Conservation (phyloP, 306 rosid species). For the Heteromeles arbutifolia region DNA sequence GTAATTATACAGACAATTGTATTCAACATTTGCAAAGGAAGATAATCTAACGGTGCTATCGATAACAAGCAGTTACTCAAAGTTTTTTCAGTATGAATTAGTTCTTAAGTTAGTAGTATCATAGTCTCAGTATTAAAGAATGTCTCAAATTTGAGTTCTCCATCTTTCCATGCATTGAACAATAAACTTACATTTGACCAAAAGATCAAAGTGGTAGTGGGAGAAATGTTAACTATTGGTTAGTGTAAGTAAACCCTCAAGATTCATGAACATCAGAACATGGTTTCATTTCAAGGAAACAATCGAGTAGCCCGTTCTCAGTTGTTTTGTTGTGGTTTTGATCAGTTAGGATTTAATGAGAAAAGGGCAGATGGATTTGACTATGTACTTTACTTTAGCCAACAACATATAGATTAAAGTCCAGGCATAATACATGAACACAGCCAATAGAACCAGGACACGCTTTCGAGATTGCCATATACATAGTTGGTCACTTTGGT, state of each 20-base stretch:
- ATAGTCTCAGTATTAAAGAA: not conserved
- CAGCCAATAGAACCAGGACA: not conserved
- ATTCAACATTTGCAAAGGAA: not conserved
- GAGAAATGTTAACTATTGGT: not conserved
- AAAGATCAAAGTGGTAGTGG: not conserved
- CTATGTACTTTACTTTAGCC: not conserved
- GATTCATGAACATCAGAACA: not conserved
- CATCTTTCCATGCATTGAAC: not conserved
- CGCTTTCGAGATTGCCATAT: not conserved
- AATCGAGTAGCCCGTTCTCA: not conserved
- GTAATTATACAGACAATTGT: not conserved
- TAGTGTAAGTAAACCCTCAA: not conserved
- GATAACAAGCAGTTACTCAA: not conserved
- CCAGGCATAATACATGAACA: not conserved
- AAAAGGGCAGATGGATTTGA: not conserved
- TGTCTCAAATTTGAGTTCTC: not conserved
- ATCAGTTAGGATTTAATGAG: not conserved
- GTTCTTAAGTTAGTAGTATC: not conserved
- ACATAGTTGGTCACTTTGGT: not conserved
- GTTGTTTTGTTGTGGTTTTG: not conserved
- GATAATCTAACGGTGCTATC: not conserved
- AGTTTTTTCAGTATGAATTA: too few species aligned
- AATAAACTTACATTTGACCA: not conserved
- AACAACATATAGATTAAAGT: not conserved
- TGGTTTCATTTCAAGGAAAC: not conserved